phyloP scores from a whole-genome alignment of 345 rosid genomes.

The Stellera chamaejasme region DNA sequence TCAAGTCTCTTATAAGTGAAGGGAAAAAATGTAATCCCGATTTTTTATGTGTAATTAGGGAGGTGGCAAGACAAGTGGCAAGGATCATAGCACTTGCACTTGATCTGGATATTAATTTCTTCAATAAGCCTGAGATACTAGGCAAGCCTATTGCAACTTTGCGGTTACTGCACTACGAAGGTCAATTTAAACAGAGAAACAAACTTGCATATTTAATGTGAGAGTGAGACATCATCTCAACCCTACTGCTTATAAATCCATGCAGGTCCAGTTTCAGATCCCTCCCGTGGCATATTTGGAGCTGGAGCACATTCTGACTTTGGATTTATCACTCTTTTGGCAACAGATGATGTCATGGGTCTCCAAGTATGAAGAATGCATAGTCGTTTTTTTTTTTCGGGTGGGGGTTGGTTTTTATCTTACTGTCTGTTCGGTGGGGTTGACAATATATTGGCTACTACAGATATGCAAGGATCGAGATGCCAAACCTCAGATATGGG shows the following conservation, averaged over 20 bases:
- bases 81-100: conserved; percentile 67
- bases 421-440: background rate
- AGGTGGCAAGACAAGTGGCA: conserved; percentile 45
- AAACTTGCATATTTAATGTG: too few species aligned
- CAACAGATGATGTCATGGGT: conserved; percentile 67
- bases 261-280: conserved; percentile 56
- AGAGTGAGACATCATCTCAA: too few species aligned
- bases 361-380: conserved; percentile 50
- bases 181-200: conserved; percentile 13
- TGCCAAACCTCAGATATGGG: conserved; percentile 71
- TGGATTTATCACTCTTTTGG: conserved; percentile 75
- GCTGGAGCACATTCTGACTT: conserved; percentile 84
- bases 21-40: background rate
- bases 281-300: conserved; percentile 56
- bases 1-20: background rate
- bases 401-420: conserved; percentile 12
- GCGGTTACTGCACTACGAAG: conserved; percentile 62
- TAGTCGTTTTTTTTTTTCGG: conserved; percentile 9
- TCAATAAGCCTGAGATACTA: conserved; percentile 60
- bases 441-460: background rate
- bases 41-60: conserved; percentile 13
- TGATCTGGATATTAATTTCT: conserved; percentile 50
- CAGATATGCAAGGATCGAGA: conserved; percentile 85
- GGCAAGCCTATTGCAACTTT: conserved; percentile 53
- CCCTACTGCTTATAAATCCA: background rate